Conservation (phyloP, 2,329 filamentous ascomycete genomes). For the Cladophialophora bantiana region DNA sequence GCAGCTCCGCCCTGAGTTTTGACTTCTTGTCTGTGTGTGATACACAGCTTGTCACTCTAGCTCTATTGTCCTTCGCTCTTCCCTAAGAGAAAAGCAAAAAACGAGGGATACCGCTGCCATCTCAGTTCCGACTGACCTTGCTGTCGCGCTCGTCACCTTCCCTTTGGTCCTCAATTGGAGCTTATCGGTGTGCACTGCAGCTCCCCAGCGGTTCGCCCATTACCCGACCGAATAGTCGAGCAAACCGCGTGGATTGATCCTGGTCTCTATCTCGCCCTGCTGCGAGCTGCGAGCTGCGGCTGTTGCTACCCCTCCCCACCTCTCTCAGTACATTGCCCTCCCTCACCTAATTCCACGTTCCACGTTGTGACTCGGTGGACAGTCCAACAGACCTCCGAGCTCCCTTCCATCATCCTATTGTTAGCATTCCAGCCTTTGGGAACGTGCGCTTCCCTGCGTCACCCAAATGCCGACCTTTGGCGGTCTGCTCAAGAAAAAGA, state of each 20-base stretch:
- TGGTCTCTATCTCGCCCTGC: conserved; percentile 15
- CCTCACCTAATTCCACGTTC: conserved; percentile 30
- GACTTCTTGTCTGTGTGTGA: conserved; percentile 4
- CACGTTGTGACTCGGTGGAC: conserved; percentile 23
- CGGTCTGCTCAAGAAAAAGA: conserved; percentile 93
- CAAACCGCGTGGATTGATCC: conserved; percentile 26
- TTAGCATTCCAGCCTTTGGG: conserved; percentile 33
- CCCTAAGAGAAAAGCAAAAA: background rate
- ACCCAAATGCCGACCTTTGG: conserved; percentile 85
- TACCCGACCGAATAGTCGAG: conserved; percentile 26
- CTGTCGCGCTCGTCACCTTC: conserved; percentile 4
- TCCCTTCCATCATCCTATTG: conserved; percentile 25
- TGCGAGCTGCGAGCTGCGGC: conserved; percentile 9
- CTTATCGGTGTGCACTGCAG: conserved; percentile 36
- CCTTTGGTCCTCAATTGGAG: conserved; percentile 19
- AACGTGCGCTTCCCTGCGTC: conserved; percentile 36
- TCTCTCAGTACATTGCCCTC: conserved; percentile 16
- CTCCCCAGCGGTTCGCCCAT: conserved; percentile 25
- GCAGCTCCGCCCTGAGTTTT: conserved; percentile 7
- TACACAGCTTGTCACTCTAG: conserved; percentile 9
- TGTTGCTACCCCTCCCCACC: conserved; percentile 33
- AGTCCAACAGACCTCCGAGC: conserved; percentile 31
- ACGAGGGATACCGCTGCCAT: conserved; percentile 5
- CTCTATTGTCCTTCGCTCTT: background rate
- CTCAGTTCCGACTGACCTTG: conserved; percentile 10